These are phyloP conservation scores for Diutina sp. DNA, from an alignment of 1,139 yeast genomes.

Conservation along the genomic window DNA sequence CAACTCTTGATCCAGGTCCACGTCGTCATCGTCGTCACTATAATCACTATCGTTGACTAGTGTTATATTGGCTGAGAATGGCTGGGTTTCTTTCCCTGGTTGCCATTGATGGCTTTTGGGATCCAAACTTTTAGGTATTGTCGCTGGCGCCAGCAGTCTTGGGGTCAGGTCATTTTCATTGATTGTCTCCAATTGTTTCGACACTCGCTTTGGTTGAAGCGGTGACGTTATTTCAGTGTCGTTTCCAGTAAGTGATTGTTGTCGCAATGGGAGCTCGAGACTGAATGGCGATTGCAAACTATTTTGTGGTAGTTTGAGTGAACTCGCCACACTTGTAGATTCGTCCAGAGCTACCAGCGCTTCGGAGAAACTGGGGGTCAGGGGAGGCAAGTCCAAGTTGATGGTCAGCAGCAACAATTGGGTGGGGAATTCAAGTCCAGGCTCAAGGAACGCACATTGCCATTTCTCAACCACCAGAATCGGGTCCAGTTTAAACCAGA, in stretches of 20 bases:
- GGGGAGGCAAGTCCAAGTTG: not conserved
- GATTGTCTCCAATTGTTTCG: not conserved
- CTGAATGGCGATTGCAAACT: not conserved
- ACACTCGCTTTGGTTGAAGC: not conserved
- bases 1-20: not conserved
- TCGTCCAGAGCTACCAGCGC: not conserved
- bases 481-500: constrained; percentile 1
- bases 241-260: not conserved
- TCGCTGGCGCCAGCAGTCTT: not conserved
- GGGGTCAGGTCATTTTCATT: not conserved
- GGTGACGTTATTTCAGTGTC: not conserved
- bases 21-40: not conserved
- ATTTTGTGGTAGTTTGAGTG: not conserved
- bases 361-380: not conserved
- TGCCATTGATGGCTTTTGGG: not conserved
- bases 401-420: constrained; percentile 1
- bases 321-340: not conserved
- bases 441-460: constrained; percentile 1
- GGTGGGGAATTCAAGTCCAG: not conserved
- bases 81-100: not conserved
- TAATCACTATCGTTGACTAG: not conserved
- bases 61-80: not conserved
- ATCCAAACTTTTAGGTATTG: not conserved
- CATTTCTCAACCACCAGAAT: not conserved
- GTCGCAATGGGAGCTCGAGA: not conserved